These are phyloP conservation scores for Ceratocystis ficicola DNA, from an alignment of 2,329 filamentous ascomycete genomes.

Conservation along the genomic window DNA sequence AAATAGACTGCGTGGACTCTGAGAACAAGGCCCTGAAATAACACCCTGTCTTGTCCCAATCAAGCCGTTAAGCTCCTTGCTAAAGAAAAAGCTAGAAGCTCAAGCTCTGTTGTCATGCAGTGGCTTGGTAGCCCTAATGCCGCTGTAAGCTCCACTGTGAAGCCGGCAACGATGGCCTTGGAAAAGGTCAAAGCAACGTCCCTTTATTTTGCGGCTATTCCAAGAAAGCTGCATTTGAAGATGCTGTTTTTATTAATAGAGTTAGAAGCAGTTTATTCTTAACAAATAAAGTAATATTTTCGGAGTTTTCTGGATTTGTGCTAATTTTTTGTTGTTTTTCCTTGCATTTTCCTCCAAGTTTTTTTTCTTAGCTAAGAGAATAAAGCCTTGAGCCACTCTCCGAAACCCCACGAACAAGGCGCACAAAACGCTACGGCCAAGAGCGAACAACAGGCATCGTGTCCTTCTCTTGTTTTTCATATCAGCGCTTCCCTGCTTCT, in stretches of 20 bases:
- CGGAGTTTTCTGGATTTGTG: not conserved
- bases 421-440: not conserved
- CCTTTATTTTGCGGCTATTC: not conserved
- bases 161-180: not conserved
- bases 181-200: conserved; percentile 1
- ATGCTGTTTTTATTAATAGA: not conserved
- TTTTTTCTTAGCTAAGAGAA: not conserved
- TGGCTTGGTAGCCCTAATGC: not conserved
- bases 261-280: not conserved
- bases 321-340: not conserved
- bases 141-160: not conserved
- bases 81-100: too few species aligned
- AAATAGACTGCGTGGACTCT: not conserved
- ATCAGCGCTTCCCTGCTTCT: not conserved
- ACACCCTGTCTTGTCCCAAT: conserved; percentile 17
- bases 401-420: conserved; percentile 19
- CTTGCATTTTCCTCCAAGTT: not conserved
- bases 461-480: conserved; percentile 21
- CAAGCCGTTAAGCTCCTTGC: not conserved
- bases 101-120: not conserved
- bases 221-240: not conserved
- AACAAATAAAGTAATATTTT: not conserved
- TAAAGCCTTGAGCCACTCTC: not conserved
- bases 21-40: conserved; percentile 12
- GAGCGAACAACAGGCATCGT: conserved; percentile 19